These are phyloP conservation scores for Nemania sp. DNA, from an alignment of 2,329 filamentous ascomycete species.

Conservation along the genomic window DNA sequence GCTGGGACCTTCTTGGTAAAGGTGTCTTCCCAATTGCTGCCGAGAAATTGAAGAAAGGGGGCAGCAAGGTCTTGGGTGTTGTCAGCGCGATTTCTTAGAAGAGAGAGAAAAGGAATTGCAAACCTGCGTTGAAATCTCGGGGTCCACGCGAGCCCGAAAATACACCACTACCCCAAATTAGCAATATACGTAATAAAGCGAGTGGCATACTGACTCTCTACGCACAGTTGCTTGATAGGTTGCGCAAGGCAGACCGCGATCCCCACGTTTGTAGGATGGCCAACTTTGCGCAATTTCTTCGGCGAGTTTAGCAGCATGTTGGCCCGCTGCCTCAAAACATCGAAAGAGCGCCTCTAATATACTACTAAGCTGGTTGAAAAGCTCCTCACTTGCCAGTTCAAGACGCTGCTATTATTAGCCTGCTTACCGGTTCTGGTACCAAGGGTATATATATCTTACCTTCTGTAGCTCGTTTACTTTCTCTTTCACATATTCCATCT, in stretches of 20 bases:
- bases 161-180: conserved; percentile 25
- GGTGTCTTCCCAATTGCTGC: conserved; percentile 15
- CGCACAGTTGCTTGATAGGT: conserved; percentile 26
- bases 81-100: background rate
- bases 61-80: conserved; percentile 16
- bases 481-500: conserved; percentile 12
- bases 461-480: conserved; percentile 14
- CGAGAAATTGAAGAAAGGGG: conserved; percentile 19
- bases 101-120: background rate
- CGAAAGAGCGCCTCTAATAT: conserved; percentile 17
- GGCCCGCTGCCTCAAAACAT: conserved; percentile 2
- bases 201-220: conserved; percentile 22
- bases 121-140: conserved; percentile 32
- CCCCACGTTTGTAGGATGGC: conserved; percentile 11
- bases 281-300: conserved; percentile 16
- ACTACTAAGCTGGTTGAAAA: background rate
- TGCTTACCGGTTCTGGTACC: background rate
- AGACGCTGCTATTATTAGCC: conserved; percentile 15
- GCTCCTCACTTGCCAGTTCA: background rate
- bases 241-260: conserved; percentile 16
- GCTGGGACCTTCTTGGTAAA: conserved; percentile 26
- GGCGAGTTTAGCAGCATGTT: conserved; percentile 11
- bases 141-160: conserved; percentile 15
- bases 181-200: background rate
- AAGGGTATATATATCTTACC: conserved; percentile 16